Evolutionary conservation across 208 protist genomes (phyloP).

Genomic region (Trichomonas gallinae): DNA sequence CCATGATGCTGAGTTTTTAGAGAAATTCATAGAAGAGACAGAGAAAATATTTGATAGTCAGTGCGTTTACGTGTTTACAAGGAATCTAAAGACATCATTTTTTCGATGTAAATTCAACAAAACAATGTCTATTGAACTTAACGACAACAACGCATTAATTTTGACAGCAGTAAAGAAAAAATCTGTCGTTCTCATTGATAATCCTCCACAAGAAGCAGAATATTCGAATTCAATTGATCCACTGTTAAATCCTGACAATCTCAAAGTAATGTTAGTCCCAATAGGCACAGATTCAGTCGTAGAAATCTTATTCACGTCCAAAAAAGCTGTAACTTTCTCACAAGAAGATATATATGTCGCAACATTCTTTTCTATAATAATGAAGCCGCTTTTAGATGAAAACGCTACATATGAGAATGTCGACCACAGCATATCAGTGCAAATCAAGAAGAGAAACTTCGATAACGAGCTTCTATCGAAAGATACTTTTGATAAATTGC

Average conservation of each 20-base stretch:
- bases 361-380: not conserved
- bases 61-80: not conserved
- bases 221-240: not conserved
- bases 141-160: not conserved
- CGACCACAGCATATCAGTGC: not conserved
- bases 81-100: not conserved
- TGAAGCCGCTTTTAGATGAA: not conserved
- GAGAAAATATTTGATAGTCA: not conserved
- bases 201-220: not conserved
- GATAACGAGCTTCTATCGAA: not conserved
- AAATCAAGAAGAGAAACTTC: not conserved
- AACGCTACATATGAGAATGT: not conserved
- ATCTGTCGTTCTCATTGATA: not conserved
- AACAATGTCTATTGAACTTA: not conserved
- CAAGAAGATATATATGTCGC: not conserved
- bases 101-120: not conserved
- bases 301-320: not conserved
- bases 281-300: not conserved
- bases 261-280: not conserved
- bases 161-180: not conserved
- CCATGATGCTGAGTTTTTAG: not conserved
- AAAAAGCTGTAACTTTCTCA: not conserved
- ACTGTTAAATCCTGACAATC: not conserved
- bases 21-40: not conserved
- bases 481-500: not conserved